Evolutionary conservation across 495 filamentous ascomycete genomes (phyloP), one percentile per base, ranked within the genome.

Genomic region (Podospora didyma): DNA sequence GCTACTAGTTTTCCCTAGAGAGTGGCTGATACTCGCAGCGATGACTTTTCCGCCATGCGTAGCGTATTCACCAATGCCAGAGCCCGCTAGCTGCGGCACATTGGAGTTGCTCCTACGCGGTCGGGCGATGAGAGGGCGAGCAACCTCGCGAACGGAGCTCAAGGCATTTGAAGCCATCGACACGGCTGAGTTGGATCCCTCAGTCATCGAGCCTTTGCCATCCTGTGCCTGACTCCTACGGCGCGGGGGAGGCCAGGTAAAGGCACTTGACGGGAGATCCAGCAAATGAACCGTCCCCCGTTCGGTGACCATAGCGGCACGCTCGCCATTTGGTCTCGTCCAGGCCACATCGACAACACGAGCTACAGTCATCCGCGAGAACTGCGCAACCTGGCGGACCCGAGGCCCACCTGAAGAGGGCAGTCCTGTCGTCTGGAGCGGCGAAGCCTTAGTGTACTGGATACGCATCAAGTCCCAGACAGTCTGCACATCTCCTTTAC

Each of bases 221-320:
- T 78, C 71, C 20, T 75, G 67, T 19, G 75, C 63, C 17, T 74
- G 78, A 26, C 72, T 73, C 19, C 73, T 64, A 51, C 88, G 86
- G 46, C 88, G 89, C 53, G 86, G 85, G 44, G 92, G 92, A 28
- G 92, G 92, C 93, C 92, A 97, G 42, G 88, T 84, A 55, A 90
- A 92, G 3, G 91, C 89, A 49, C 82, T 87, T 23, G 83, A 73
- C n/a, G 90, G 89, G 46, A 97, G 73, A 62, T 96, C 89, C 61
- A 94, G 85, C 22, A 96, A 82, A 70, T 98, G 94, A 4, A 96
- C 85, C 2, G 94, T 98, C n/a, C 93, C 90, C 60, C 89, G 87
- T 55, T 93, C 87, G 10, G 93, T 97, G 46, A 96, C 82, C 65
- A 98, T 83, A 12, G 92, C 92, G 12, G 91, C 69, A 57, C 86